phyloP scores from a whole-genome alignment of 2,329 filamentous ascomycete species.

The Cordyceps militaris region DNA sequence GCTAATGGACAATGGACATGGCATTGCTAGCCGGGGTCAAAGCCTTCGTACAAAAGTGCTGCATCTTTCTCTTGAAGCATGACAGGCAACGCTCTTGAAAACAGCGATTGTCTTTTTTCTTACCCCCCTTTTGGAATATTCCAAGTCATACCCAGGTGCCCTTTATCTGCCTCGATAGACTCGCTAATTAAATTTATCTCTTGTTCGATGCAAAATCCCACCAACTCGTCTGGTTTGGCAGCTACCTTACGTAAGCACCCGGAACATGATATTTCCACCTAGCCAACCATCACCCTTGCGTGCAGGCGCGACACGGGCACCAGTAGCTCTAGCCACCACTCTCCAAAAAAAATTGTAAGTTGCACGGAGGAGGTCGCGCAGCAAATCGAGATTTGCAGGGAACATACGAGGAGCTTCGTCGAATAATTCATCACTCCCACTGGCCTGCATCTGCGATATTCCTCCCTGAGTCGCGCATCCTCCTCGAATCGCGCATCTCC shows the following conservation, averaged over 20 bases:
- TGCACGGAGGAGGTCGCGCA: slow-evolving; percentile 12
- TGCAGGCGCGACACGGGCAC: slow-evolving; percentile 12
- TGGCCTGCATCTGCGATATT: not conserved
- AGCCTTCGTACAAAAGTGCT: not conserved
- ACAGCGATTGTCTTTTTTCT: too few species aligned
- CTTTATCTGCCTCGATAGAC: too few species aligned
- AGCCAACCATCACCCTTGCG: slow-evolving; percentile 7
- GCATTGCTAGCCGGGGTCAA: not conserved
- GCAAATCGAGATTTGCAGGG: not conserved
- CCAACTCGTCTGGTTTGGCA: too few species aligned
- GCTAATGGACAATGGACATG: not conserved
- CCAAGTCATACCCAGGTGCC: not conserved
- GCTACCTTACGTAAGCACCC: slow-evolving; percentile 12
- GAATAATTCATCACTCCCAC: not conserved
- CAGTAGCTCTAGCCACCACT: not conserved
- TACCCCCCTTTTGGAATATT: too few species aligned
- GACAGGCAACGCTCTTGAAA: too few species aligned
- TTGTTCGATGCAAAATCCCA: not conserved
- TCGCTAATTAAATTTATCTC: too few species aligned
- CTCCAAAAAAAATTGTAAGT: slow-evolving; percentile 7
- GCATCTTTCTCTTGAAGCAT: not conserved
- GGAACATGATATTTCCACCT: slow-evolving; percentile 15
- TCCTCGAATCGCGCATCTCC: not conserved
- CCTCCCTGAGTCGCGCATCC: too few species aligned
- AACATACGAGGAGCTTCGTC: not conserved